phyloP scores from a whole-genome alignment of 345 rosid genomes.

The Acer yangbiense region DNA sequence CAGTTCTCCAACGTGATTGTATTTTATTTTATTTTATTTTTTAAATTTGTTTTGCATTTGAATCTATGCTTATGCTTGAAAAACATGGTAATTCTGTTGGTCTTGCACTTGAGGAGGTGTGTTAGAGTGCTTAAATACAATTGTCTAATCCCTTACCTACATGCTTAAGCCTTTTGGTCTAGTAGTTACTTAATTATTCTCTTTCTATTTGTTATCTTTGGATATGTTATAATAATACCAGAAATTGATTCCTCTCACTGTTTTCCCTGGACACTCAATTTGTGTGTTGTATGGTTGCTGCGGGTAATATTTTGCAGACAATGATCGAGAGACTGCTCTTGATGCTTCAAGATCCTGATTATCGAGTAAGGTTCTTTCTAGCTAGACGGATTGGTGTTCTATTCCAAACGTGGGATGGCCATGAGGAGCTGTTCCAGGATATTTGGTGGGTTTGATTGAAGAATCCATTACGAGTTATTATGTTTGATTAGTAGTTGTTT shows the following conservation, averaged over 20 bases:
- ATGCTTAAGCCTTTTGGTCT: neutral
- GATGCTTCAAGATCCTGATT: conserved; percentile 82
- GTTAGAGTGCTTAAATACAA: neutral
- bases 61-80: neutral
- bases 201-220: neutral
- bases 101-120: neutral
- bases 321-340: conserved; percentile 73
- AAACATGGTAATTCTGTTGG: neutral
- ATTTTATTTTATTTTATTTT: neutral
- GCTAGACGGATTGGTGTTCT: conserved; percentile 76
- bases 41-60: neutral
- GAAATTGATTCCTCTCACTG: neutral
- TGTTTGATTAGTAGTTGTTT: neutral
- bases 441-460: conserved; percentile 62
- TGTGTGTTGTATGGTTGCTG: neutral
- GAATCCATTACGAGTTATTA: neutral
- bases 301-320: conserved; percentile 42
- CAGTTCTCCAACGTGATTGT: neutral
- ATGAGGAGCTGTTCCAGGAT: conserved; percentile 85
- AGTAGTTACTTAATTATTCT: neutral
- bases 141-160: neutral
- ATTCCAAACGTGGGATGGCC: conserved; percentile 98
- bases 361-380: conserved; percentile 75
- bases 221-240: neutral
- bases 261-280: neutral